Percentiles rank a stretch among this genome's conserved stretches.
Conservation (phyloP, 345 rosid species). For the Citrus hindsii region DNA sequence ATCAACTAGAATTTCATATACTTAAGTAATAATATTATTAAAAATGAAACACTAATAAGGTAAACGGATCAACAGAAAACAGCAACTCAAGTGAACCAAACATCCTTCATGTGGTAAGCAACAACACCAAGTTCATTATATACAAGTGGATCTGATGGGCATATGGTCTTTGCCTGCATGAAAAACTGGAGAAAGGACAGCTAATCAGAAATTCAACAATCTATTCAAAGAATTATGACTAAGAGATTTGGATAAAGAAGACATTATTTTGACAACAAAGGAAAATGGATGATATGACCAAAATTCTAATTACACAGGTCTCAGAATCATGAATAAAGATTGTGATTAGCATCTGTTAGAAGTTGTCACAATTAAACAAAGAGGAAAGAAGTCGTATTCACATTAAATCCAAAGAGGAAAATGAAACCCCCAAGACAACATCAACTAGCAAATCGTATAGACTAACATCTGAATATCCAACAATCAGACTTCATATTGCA, state of each 20-base stretch:
- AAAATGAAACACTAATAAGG: background rate
- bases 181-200: slow-evolving; percentile 55
- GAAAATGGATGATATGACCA: background rate
- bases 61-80: background rate
- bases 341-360: background rate
- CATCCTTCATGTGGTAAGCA: slow-evolving; percentile 82
- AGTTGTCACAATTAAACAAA: background rate
- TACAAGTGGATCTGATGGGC: slow-evolving; percentile 92
- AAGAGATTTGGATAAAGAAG: background rate
- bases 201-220: slow-evolving; percentile 7
- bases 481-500: background rate
- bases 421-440: background rate
- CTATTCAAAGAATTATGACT: background rate
- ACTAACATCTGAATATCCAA: background rate
- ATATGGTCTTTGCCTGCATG: slow-evolving; percentile 88
- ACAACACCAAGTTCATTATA: slow-evolving; percentile 98
- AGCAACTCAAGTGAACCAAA: background rate
- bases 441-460: background rate
- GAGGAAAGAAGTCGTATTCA: background rate
- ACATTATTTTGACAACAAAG: background rate
- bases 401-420: background rate
- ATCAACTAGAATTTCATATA: background rate
- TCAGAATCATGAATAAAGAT: background rate
- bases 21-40: background rate
- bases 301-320: background rate